A percentile compares a stretch with the other conserved stretches of the same genome.
Evolutionary conservation across 2,329 filamentous ascomycete species (phyloP).

Genomic region (Didymosphaeria variabile): DNA sequence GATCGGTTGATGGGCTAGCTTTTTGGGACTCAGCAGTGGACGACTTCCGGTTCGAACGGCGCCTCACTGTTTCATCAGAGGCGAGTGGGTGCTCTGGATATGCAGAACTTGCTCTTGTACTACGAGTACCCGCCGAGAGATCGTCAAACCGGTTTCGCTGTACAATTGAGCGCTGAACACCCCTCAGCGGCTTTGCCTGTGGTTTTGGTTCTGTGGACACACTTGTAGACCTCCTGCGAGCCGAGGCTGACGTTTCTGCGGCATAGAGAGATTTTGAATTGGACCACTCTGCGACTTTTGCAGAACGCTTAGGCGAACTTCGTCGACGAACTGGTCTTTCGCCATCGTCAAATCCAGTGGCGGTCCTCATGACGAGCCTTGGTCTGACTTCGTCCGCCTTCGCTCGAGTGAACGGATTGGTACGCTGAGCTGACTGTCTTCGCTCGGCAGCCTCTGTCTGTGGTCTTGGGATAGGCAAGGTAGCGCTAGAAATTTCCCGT

Average conservation of each 20-base stretch:
- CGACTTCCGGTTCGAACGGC: slow-evolving; percentile 21
- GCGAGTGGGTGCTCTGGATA: slow-evolving; percentile 1
- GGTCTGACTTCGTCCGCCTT: slow-evolving; percentile 16
- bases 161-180: slow-evolving; percentile 10
- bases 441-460: slow-evolving; percentile 20
- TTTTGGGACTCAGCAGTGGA: slow-evolving; percentile 32
- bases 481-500: slow-evolving; percentile 14
- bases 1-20: slow-evolving; percentile 15
- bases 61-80: slow-evolving; percentile 29
- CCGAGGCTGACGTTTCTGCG: slow-evolving; percentile 12
- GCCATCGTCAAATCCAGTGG: slow-evolving; percentile 5
- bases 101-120: slow-evolving; percentile 16
- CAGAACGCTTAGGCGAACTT: background rate
- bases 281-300: slow-evolving; percentile 13
- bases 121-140: slow-evolving; percentile 4
- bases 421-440: slow-evolving; percentile 17
- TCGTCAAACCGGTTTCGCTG: slow-evolving; percentile 11
- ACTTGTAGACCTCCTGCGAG: slow-evolving; percentile 24
- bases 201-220: slow-evolving; percentile 19
- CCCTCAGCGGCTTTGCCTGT: slow-evolving; percentile 17
- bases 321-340: slow-evolving; percentile 1
- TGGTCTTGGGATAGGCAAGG: slow-evolving; percentile 18
- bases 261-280: slow-evolving; percentile 4
- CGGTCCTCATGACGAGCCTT: slow-evolving; percentile 20
- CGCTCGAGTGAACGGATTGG: slow-evolving; percentile 22